Conservation (phyloP, 345 rosid genomes). For the Gossypium sturtianum region DNA sequence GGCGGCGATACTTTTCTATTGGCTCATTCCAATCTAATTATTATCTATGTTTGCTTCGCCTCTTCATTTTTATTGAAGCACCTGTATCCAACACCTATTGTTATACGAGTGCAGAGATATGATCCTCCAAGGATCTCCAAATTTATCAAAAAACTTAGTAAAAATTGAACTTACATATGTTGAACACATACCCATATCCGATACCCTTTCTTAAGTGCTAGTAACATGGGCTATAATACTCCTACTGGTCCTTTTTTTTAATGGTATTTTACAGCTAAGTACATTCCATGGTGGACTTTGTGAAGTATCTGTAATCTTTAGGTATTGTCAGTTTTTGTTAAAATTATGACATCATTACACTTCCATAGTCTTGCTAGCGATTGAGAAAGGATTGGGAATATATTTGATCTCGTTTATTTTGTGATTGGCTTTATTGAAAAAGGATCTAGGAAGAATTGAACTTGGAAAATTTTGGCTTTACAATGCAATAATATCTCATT, state of each 20-base stretch:
- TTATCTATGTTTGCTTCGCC: too few species aligned
- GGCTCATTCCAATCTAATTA: too few species aligned
- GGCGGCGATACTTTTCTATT: background rate
- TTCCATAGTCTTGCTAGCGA: background rate
- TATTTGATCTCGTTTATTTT: background rate
- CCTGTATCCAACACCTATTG: background rate
- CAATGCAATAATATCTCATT: background rate
- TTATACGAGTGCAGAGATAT: background rate
- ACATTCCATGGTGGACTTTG: background rate
- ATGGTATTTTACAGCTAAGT: background rate
- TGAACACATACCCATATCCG: background rate
- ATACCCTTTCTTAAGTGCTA: background rate
- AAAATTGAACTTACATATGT: background rate
- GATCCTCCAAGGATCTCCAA: background rate
- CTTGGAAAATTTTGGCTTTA: background rate
- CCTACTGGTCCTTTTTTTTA: background rate
- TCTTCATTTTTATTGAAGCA: background rate
- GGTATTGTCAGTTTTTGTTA: background rate
- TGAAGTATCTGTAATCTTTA: background rate
- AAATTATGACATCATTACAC: background rate
- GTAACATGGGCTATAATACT: background rate
- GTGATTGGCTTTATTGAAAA: background rate
- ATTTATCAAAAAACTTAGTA: background rate
- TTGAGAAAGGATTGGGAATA: background rate
- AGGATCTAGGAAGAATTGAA: background rate